A percentile compares a stretch with the other conserved stretches of the same genome.
Evolutionary conservation across 345 rosid genomes (phyloP).

Genomic region (Lepidium sativum): DNA sequence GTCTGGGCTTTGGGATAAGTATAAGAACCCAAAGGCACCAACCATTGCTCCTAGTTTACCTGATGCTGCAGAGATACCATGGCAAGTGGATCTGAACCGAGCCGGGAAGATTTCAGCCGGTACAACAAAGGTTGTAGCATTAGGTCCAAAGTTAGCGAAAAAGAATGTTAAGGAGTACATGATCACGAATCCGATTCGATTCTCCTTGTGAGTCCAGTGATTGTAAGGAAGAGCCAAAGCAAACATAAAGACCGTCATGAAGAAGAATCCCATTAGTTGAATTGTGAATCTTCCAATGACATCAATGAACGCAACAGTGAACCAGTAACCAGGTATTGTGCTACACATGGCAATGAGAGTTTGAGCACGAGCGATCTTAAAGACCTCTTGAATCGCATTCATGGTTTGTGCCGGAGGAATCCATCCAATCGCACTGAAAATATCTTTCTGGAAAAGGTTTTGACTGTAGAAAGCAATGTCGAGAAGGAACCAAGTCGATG

Average conservation of each 20-base stretch:
- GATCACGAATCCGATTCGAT: constrained; percentile 60
- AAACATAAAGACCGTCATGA: constrained; percentile 52
- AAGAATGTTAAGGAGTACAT: constrained; percentile 79
- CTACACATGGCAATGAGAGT: constrained; percentile 42
- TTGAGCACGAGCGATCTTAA: constrained; percentile 38
- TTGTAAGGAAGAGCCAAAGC: constrained; percentile 43
- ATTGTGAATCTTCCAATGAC: constrained; percentile 52
- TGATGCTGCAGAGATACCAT: constrained; percentile 63
- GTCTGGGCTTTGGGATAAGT: constrained; percentile 46
- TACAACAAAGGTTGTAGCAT: constrained; percentile 78
- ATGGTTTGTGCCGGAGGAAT: not conserved
- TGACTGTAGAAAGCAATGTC: constrained; percentile 59
- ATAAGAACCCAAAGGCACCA: constrained; percentile 68
- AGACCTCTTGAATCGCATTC: constrained; percentile 40
- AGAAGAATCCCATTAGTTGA: constrained; percentile 58
- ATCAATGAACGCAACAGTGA: constrained; percentile 58
- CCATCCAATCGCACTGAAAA: constrained; percentile 29
- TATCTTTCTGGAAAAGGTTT: constrained; percentile 56
- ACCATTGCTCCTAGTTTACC: constrained; percentile 84
- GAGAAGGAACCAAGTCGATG: constrained; percentile 53
- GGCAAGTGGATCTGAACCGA: constrained; percentile 77
- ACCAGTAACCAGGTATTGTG: constrained; percentile 69
- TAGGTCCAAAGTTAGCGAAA: constrained; percentile 87
- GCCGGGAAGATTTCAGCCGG: constrained; percentile 91
- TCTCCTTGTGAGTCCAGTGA: constrained; percentile 62